Evolutionary conservation across 2,329 filamentous ascomycete genomes (phyloP).

Genomic region (Pyricularia sp.): DNA sequence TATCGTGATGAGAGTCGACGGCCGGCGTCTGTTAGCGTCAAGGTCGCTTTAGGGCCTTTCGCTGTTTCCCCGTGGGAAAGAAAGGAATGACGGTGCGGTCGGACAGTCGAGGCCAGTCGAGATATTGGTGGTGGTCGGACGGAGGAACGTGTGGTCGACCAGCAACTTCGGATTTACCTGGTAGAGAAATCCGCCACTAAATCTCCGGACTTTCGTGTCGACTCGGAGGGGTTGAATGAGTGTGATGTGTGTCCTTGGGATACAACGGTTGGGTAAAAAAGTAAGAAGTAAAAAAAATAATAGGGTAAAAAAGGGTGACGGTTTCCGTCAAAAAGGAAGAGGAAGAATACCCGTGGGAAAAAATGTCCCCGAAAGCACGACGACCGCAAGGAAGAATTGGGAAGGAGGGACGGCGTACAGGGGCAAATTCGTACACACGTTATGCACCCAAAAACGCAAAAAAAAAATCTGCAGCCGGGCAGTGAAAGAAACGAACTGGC

Average conservation of each 20-base stretch:
- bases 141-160: not conserved
- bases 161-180: not conserved
- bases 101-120: not conserved
- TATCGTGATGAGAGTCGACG: not conserved
- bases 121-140: not conserved
- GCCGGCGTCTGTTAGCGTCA: not conserved
- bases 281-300: not conserved
- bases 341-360: not conserved
- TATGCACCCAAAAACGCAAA: not conserved
- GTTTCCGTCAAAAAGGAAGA: not conserved
- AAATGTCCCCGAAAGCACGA: not conserved
- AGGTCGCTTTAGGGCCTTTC: not conserved
- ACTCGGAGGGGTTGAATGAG: not conserved
- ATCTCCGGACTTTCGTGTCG: not conserved
- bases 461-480: not conserved
- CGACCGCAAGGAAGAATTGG: not conserved
- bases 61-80: not conserved
- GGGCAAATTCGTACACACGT: not conserved
- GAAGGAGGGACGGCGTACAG: not conserved
- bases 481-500: not conserved
- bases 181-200: not conserved
- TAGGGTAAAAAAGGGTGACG: not conserved
- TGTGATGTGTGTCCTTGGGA: not conserved
- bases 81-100: constrained; percentile 1
- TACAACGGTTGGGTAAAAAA: not conserved